These are phyloP conservation scores for Globisporangium ultimum DNA, from an alignment of 352 stramenopile species.

Conservation along the genomic window DNA sequence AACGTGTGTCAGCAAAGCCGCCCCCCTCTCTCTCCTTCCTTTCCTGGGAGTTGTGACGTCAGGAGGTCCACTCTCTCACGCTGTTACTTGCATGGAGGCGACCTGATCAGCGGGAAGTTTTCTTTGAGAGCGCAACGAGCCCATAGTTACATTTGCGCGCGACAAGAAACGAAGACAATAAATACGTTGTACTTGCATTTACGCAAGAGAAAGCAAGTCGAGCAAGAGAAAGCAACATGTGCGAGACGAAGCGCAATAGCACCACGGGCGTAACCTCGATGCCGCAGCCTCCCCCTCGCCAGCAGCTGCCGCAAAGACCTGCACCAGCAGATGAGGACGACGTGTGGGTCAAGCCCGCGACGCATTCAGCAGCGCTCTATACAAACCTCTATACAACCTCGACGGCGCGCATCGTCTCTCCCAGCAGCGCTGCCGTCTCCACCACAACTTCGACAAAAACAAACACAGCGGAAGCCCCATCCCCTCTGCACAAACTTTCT, in stretches of 20 bases:
- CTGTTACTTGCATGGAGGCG: too few relatives aligned
- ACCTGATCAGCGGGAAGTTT: too few relatives aligned
- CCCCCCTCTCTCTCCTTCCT: too few relatives aligned
- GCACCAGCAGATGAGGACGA: background rate
- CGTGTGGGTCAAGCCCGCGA: too few relatives aligned
- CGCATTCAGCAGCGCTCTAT: background rate
- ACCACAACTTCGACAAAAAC: too few relatives aligned
- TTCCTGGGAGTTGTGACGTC: too few relatives aligned
- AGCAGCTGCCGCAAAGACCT: background rate
- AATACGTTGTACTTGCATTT: background rate
- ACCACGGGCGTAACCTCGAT: too few relatives aligned
- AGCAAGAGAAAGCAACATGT: background rate
- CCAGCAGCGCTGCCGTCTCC: too few relatives aligned
- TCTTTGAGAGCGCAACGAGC: background rate
- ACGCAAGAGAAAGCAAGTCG: too few relatives aligned
- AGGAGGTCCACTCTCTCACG: too few relatives aligned
- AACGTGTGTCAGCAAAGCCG: too few relatives aligned
- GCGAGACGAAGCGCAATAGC: background rate
- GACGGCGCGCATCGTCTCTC: background rate
- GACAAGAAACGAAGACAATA: background rate
- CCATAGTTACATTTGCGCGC: background rate
- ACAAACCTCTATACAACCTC: background rate
- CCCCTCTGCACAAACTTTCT: background rate
- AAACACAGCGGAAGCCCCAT: background rate
- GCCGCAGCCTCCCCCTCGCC: background rate